Evolutionary conservation across 2,329 filamentous ascomycete species (phyloP), one percentile per base, ranked within the genome.

Genomic region (Botrytis fabae): DNA sequence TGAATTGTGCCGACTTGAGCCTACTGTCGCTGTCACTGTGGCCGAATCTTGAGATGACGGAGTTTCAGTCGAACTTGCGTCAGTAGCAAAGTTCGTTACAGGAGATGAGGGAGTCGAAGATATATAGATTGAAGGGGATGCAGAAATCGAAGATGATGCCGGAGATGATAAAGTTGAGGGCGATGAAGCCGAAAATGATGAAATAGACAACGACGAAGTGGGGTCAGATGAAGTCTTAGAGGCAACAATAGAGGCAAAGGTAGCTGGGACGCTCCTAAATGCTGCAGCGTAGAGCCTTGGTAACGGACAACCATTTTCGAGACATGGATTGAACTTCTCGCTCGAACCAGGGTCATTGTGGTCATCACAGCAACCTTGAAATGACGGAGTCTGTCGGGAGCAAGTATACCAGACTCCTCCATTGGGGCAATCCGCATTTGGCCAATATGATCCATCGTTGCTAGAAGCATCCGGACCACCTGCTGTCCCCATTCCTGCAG

Each of bases 401-500:
- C 68, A 70, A 28, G 68, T 61, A 20, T 22, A 70, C 51, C 51
- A 70, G 28, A 20, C 5, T 12, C 68, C 68, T 35, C 68, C 68
- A 20, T 22, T 65, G 46, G 74, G 62, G 66, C 68, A 70, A 61
- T 32, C 38, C 40, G 68, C 22, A 35, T 68, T 61, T 20, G 18
- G 65, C 25, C 38, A 68, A 25, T 68, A 68, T 57, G 65, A 42
- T 42, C 48, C 48, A 32, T 68, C 62, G n/a, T 68, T 60, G 25
- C 18, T 60, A 60, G 48, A 9, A 20, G 60, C 69, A 66, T 71
- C 35, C 5, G 60, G 60, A 6, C 60, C 69, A 57, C 35, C 54
- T 8, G 35, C 69, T 46, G 66, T 74, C 32, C 75, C 75, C 69
- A 77, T 71, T 12, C 70, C 71, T 48, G 75, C 73, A n/a, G 76